Evolutionary conservation across 441 rosid genomes (phyloP).

Genomic region (Flueggea neowawraea): DNA sequence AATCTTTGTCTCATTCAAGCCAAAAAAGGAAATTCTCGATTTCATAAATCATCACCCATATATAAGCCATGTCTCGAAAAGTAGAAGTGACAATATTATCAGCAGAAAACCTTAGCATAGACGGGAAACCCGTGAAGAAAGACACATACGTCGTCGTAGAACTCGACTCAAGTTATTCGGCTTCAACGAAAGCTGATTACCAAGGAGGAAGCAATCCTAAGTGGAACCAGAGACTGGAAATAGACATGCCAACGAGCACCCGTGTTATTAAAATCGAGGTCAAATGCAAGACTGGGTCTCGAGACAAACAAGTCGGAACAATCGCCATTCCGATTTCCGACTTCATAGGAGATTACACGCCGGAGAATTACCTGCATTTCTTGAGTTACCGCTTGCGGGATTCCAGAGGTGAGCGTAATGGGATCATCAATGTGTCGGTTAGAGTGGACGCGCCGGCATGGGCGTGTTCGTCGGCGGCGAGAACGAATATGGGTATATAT

Average conservation of each 20-base stretch:
- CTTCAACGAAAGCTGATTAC: constrained; percentile 19
- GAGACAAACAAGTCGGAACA: constrained; percentile 33
- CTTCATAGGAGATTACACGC: constrained; percentile 43
- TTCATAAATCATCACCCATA: not conserved
- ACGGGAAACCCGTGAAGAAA: constrained; percentile 38
- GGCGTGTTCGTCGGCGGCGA: not conserved
- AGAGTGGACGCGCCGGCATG: constrained; percentile 25
- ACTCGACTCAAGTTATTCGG: constrained; percentile 13
- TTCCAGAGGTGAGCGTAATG: constrained; percentile 42
- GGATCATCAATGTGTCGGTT: constrained; percentile 58
- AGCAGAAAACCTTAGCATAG: constrained; percentile 46
- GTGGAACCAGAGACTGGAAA: constrained; percentile 46
- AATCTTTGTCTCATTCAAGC: too few relatives aligned
- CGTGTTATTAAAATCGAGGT: constrained; percentile 41
- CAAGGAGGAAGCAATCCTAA: constrained; percentile 45
- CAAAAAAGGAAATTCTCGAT: too few relatives aligned
- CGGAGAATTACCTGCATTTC: constrained; percentile 45
- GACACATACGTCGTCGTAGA: constrained; percentile 33
- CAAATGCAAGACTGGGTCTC: constrained; percentile 30
- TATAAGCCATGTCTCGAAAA: not conserved
- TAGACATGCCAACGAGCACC: constrained; percentile 31
- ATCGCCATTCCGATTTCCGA: constrained; percentile 47
- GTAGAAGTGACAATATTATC: constrained; percentile 55
- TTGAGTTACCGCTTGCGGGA: constrained; percentile 72
- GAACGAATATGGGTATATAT: constrained; percentile 1